phyloP scores from a whole-genome alignment of 2,329 filamentous ascomycete genomes.

The Tolypocladium endophyticum region DNA sequence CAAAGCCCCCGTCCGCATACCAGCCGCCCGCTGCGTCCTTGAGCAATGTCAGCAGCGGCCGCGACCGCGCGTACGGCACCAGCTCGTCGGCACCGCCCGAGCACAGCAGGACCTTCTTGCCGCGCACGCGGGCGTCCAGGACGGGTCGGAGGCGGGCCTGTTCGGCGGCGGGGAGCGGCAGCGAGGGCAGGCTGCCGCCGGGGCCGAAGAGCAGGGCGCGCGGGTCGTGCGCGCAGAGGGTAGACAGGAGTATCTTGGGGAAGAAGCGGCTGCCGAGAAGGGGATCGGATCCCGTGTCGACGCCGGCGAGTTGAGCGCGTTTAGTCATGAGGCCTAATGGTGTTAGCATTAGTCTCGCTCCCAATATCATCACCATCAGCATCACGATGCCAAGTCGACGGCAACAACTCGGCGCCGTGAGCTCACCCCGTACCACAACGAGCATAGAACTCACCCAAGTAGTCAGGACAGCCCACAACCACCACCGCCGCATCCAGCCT shows the following conservation, averaged over 20 bases:
- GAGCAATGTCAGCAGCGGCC: slow-evolving; percentile 52
- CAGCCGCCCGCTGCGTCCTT: slow-evolving; percentile 40
- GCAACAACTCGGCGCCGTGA: not conserved
- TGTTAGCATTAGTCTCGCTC: not conserved
- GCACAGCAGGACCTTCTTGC: slow-evolving; percentile 55
- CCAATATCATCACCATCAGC: not conserved
- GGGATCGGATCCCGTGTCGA: slow-evolving; percentile 40
- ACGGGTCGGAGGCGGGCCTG: slow-evolving; percentile 32
- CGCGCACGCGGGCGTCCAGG: slow-evolving; percentile 38
- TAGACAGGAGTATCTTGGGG: slow-evolving; percentile 53
- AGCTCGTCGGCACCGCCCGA: slow-evolving; percentile 60
- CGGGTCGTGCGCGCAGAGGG: slow-evolving; percentile 60
- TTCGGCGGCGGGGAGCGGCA: slow-evolving; percentile 22
- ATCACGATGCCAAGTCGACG: not conserved
- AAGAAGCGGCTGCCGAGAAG: slow-evolving; percentile 76
- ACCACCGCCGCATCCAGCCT: slow-evolving; percentile 69
- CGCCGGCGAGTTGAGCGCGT: slow-evolving; percentile 58
- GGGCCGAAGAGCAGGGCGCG: slow-evolving; percentile 59
- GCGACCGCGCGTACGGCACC: slow-evolving; percentile 55
- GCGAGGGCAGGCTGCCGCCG: slow-evolving; percentile 19
- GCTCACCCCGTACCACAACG: not conserved
- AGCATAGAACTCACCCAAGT: slow-evolving; percentile 40
- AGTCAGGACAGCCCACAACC: slow-evolving; percentile 86
- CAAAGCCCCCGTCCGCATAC: slow-evolving; percentile 45
- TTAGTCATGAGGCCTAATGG: slow-evolving; percentile 56